Evolutionary conservation across 2,329 filamentous ascomycete species (phyloP), one percentile per base, ranked within the genome.

Genomic region (Metarhizium sp.): DNA sequence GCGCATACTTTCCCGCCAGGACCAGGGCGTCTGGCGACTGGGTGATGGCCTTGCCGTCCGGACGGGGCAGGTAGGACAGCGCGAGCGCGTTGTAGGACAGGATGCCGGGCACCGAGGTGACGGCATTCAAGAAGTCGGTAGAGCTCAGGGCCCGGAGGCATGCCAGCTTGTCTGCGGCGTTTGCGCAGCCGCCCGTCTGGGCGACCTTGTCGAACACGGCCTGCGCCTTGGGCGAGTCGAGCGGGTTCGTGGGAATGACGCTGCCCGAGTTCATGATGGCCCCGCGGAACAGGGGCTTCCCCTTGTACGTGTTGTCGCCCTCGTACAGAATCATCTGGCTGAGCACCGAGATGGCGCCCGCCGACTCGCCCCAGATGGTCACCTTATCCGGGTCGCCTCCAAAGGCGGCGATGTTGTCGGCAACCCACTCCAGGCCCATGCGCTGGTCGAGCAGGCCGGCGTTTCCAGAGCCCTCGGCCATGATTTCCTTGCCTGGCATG

Each of bases 231-330:
- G 74, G 70, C 34, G 79, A 78, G 62, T 90, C 86, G 0, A 90
- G 80, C 0, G 78, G 75, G 30, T 83, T 79, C 0, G 84, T 77
- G 0, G 85, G 85, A 0, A 81, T 70, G 2, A 86, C 67, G 55
- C 77, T 82, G 2, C 87, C 87, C 2, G 84, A 88, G 71, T 87
- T 81, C 88, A 94, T 92, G 62, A 92, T 92, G 30, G 76, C 88
- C 1, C 75, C 88, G 30, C 86, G 81, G 78, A 94, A 92, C 0
- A 94, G 76, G 1, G 84, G 75, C 62, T 86, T 83, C 4, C 47
- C 47, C 47, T 49, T 49, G 47, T 49, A 49, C 11, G 25, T 49
- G 29, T 49, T 5, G 47, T 49, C 47, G 47, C 47, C 47, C 1
- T 49, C 30, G 29, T 49, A 32, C 14, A 49, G 11, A 14, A 49